A percentile compares a stretch with the other conserved stretches of the same genome.
Conservation (phyloP, 345 rosid species). For the Conringia planisiliqua region DNA sequence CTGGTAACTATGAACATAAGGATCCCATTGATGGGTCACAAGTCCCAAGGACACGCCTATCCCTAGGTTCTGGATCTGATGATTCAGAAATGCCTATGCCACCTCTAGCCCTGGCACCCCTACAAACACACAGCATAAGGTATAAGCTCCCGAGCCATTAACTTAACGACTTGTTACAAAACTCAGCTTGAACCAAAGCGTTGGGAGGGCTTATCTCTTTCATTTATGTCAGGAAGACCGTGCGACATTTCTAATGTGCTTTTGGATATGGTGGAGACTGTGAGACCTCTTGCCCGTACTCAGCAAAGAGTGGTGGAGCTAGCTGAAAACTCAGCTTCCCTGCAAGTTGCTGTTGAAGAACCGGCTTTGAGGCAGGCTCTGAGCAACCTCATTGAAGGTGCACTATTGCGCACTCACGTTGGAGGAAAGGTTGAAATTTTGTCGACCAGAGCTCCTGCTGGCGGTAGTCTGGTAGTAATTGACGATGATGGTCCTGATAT, state of each 20-base stretch:
- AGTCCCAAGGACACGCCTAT: slow-evolving; percentile 26
- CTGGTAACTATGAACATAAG: slow-evolving; percentile 37
- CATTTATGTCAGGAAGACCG: slow-evolving; percentile 88
- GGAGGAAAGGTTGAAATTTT: slow-evolving; percentile 76
- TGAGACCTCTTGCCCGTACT: slow-evolving; percentile 70
- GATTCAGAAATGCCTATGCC: slow-evolving; percentile 96
- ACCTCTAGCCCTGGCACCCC: slow-evolving; percentile 67
- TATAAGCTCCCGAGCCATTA: slow-evolving; percentile 25
- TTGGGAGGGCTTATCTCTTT: slow-evolving; percentile 39
- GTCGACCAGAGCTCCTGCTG: slow-evolving; percentile 75
- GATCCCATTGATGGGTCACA: slow-evolving; percentile 27
- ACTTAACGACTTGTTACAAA: background rate
- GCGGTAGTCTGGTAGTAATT: slow-evolving; percentile 71
- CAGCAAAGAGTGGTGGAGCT: slow-evolving; percentile 76
- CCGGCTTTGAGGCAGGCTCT: slow-evolving; percentile 85
- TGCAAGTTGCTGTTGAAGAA: slow-evolving; percentile 84
- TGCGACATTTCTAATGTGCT: slow-evolving; percentile 80
- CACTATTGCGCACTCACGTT: slow-evolving; percentile 75
- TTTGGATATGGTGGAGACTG: slow-evolving; percentile 68
- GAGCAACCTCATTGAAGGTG: slow-evolving; percentile 95
- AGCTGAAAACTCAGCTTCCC: slow-evolving; percentile 44
- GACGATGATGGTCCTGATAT: slow-evolving; percentile 95
- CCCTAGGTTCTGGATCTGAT: slow-evolving; percentile 42
- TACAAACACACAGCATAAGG: slow-evolving; percentile 62
- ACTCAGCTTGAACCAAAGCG: background rate